phyloP scores from a whole-genome alignment of 2,329 filamentous ascomycete species.

The Epichloe sibirici region DNA sequence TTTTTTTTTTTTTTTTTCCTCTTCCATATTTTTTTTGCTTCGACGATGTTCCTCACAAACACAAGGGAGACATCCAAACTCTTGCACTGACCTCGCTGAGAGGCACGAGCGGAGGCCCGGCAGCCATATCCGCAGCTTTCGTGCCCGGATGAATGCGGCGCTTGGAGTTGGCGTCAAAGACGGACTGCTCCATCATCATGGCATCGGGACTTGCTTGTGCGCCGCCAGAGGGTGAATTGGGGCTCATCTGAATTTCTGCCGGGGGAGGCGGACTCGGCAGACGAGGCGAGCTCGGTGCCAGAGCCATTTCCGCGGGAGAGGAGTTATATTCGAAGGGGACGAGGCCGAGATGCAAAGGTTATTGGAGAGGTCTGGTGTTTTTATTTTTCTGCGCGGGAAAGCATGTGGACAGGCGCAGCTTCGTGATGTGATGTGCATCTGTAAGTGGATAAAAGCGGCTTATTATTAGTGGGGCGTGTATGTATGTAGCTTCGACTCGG shows the following conservation, averaged over 20 bases:
- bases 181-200: slow-evolving; percentile 50
- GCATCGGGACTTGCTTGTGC: slow-evolving; percentile 39
- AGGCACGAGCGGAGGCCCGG: slow-evolving; percentile 78
- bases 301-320: slow-evolving; percentile 36
- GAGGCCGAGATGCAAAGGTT: not conserved
- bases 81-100: slow-evolving; percentile 57
- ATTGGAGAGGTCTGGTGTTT: not conserved
- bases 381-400: too few relatives aligned
- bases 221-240: slow-evolving; percentile 59
- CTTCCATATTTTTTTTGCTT: not conserved
- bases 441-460: slow-evolving; percentile 5
- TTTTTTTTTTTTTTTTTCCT: not conserved
- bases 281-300: slow-evolving; percentile 70
- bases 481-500: not conserved
- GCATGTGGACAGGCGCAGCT: too few relatives aligned
- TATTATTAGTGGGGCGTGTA: slow-evolving; percentile 7
- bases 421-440: too few relatives aligned
- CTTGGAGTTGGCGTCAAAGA: slow-evolving; percentile 61
- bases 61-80: too few relatives aligned
- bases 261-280: slow-evolving; percentile 93
- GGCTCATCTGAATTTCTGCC: slow-evolving; percentile 83
- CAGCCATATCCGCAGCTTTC: slow-evolving; percentile 82
- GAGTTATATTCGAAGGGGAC: not conserved
- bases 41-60: too few relatives aligned
- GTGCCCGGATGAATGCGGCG: slow-evolving; percentile 87